Conservation (phyloP, 2,329 filamentous ascomycete species). For the Verticillium nonalfalfae region DNA sequence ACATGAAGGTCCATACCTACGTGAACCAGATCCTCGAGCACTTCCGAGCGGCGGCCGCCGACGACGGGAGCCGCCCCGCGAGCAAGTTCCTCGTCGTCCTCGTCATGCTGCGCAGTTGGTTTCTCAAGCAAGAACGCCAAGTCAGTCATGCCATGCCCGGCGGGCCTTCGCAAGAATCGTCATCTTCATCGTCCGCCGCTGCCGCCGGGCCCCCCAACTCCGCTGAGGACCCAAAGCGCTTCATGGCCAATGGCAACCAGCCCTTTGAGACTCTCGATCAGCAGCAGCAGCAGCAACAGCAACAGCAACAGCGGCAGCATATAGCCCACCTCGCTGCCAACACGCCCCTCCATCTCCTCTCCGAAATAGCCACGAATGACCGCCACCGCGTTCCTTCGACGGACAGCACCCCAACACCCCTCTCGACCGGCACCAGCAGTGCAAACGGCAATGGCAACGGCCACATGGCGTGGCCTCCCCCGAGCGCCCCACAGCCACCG, state of each 20-base stretch:
- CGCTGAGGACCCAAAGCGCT: not conserved
- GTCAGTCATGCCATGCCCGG: not conserved
- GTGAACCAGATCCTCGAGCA: conserved; percentile 65
- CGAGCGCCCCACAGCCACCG: not conserved
- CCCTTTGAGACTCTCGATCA: conserved; percentile 5
- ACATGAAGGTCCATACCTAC: conserved; percentile 60
- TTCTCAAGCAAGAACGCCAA: conserved; percentile 41
- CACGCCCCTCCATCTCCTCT: conserved; percentile 50
- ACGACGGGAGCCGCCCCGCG: conserved; percentile 58
- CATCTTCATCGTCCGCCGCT: not conserved
- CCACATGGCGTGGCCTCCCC: not conserved
- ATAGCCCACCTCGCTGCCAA: conserved; percentile 29
- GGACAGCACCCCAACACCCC: not conserved
- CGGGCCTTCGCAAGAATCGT: not conserved
- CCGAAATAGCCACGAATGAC: conserved; percentile 47
- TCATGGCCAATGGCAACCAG: not conserved
- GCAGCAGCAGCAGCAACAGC: conserved; percentile 1
- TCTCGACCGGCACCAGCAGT: not conserved
- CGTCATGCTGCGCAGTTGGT: conserved; percentile 65
- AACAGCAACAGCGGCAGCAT: conserved; percentile 11
- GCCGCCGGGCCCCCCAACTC: not conserved
- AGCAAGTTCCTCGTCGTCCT: conserved; percentile 67
- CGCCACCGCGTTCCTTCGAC: conserved; percentile 5
- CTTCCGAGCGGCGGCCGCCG: conserved; percentile 57
- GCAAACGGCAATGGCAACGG: not conserved